phyloP scores from a whole-genome alignment of 768 basidiomycete genomes.

The Rhizopogon sp. region DNA sequence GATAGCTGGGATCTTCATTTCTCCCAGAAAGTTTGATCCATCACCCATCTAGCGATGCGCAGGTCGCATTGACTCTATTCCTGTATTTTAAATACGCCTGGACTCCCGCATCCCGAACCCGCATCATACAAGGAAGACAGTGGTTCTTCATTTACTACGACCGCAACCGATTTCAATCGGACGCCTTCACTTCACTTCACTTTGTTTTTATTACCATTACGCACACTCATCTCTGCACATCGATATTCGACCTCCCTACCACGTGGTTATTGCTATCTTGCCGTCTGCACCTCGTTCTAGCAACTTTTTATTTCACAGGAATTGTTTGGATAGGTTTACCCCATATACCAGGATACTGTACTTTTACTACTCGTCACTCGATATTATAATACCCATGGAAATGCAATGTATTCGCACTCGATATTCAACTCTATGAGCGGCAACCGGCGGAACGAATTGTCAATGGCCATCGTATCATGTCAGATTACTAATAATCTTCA shows the following conservation, averaged over 20 bases:
- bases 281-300: background rate
- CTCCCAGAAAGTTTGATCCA: constrained; percentile 11
- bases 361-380: background rate
- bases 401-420: background rate
- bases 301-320: background rate
- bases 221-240: background rate
- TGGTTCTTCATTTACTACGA: too few species aligned
- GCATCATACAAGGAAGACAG: too few species aligned
- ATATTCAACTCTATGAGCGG: too few species aligned
- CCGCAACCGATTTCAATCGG: background rate
- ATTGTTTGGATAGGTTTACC: background rate
- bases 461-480: too few species aligned
- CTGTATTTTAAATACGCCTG: background rate
- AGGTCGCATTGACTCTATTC: background rate
- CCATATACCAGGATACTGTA: background rate
- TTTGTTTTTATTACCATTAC: too few species aligned
- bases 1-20: constrained; percentile 27
- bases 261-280: background rate
- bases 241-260: background rate
- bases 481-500: too few species aligned
- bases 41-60: background rate
- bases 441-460: too few species aligned
- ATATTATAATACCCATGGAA: background rate
- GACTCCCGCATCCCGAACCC: too few species aligned
- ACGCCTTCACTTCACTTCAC: background rate